Conservation (phyloP, 2,329 filamentous ascomycete genomes). For the Fusarium sarcochroum region DNA sequence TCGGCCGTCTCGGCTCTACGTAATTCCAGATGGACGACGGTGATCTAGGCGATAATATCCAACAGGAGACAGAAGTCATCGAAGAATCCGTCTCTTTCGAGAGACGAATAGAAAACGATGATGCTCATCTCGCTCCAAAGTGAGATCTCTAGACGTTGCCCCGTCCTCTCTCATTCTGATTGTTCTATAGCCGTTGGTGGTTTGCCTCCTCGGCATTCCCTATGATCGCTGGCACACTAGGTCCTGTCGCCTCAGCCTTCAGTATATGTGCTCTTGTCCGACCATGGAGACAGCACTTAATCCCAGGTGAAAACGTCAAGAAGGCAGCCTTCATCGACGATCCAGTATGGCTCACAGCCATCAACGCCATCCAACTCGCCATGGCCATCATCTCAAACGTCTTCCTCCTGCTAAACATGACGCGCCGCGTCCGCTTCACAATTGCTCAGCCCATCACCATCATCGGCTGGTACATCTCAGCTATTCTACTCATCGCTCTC, state of each 20-base stretch:
- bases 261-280: constrained; percentile 89
- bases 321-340: constrained; percentile 71
- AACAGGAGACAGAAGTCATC: constrained; percentile 51
- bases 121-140: constrained; percentile 62
- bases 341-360: constrained; percentile 78
- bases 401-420: constrained; percentile 90
- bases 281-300: constrained; percentile 77
- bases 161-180: neutral
- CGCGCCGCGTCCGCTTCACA: constrained; percentile 81
- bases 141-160: constrained; percentile 39
- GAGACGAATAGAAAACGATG: constrained; percentile 55
- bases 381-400: constrained; percentile 84
- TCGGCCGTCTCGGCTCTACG: neutral
- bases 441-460: constrained; percentile 89
- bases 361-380: constrained; percentile 84
- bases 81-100: constrained; percentile 45
- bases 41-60: constrained; percentile 55
- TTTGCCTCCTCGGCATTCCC: constrained; percentile 77
- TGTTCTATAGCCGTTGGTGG: constrained; percentile 69
- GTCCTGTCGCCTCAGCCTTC: constrained; percentile 88
- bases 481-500: constrained; percentile 76
- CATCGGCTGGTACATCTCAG: constrained; percentile 79
- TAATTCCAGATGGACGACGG: constrained; percentile 58
- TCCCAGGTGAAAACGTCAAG: constrained; percentile 62
- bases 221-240: constrained; percentile 85